phyloP scores from a whole-genome alignment of 176 grass and related monocot species.

The Aegilops bicornis region DNA sequence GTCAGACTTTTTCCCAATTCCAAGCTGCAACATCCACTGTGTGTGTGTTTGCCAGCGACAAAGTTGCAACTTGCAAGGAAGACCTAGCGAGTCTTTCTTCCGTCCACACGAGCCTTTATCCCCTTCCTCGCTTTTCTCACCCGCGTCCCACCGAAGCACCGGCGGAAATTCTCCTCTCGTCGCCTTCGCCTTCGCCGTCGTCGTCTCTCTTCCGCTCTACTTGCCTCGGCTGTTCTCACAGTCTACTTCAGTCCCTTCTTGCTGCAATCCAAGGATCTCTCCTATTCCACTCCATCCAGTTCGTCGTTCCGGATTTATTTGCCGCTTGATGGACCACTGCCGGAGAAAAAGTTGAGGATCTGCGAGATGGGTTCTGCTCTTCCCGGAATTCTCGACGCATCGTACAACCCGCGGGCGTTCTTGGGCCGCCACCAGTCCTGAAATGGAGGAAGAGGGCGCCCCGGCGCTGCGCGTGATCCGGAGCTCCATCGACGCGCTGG shows the following conservation, averaged over 20 bases:
- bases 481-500: conserved; percentile 43
- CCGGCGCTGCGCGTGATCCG: conserved; percentile 33
- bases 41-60: not conserved
- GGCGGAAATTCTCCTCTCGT: not conserved
- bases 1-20: too few relatives aligned
- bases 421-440: not conserved
- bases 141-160: not conserved
- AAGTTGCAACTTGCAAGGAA: not conserved
- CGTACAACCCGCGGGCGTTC: not conserved
- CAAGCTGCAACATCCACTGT: too few relatives aligned
- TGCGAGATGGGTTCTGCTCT: not conserved
- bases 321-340: not conserved
- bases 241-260: not conserved
- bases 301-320: not conserved
- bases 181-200: not conserved
- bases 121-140: not conserved
- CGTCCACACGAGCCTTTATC: not conserved
- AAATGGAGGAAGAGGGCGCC: conserved; percentile 60
- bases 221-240: not conserved
- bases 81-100: not conserved
- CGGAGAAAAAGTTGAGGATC: not conserved
- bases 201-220: not conserved
- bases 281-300: not conserved
- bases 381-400: not conserved
- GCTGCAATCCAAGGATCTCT: not conserved